Evolutionary conservation across 495 filamentous ascomycete genomes (phyloP).

Genomic region (Daldinia bambusicola): DNA sequence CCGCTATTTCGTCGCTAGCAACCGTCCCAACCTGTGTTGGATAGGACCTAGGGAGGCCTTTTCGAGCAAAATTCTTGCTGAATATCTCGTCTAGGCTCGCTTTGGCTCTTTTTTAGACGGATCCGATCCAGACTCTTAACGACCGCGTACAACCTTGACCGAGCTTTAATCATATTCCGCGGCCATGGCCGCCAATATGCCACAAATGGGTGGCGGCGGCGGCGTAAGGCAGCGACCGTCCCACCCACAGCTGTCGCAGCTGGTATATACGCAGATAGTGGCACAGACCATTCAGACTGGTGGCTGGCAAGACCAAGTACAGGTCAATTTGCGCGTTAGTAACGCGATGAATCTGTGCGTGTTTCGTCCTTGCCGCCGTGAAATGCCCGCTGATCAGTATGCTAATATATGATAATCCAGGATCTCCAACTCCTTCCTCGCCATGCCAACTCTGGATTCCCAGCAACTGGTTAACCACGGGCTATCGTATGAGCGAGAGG

Average conservation of each 20-base stretch:
- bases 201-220: slow-evolving; percentile 54
- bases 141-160: slow-evolving; percentile 31
- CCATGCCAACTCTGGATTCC: slow-evolving; percentile 47
- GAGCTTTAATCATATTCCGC: slow-evolving; percentile 31
- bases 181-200: slow-evolving; percentile 63
- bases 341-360: slow-evolving; percentile 53
- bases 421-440: slow-evolving; percentile 55
- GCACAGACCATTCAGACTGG: slow-evolving; percentile 23
- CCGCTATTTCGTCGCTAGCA: neutral
- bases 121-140: neutral
- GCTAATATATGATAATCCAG: slow-evolving; percentile 43
- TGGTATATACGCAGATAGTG: slow-evolving; percentile 46
- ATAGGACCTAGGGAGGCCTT: slow-evolving; percentile 1
- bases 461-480: slow-evolving; percentile 48
- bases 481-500: slow-evolving; percentile 55
- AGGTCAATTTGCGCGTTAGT: slow-evolving; percentile 44
- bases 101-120: neutral
- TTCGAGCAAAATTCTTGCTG: neutral
- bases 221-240: slow-evolving; percentile 44
- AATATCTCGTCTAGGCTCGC: neutral
- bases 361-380: neutral
- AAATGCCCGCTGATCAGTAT: neutral
- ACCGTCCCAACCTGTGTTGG: neutral
- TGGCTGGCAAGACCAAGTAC: slow-evolving; percentile 51
- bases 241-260: slow-evolving; percentile 48